Conservation (phyloP, 1,284 basidiomycete species). For the Puccinia hordei region DNA sequence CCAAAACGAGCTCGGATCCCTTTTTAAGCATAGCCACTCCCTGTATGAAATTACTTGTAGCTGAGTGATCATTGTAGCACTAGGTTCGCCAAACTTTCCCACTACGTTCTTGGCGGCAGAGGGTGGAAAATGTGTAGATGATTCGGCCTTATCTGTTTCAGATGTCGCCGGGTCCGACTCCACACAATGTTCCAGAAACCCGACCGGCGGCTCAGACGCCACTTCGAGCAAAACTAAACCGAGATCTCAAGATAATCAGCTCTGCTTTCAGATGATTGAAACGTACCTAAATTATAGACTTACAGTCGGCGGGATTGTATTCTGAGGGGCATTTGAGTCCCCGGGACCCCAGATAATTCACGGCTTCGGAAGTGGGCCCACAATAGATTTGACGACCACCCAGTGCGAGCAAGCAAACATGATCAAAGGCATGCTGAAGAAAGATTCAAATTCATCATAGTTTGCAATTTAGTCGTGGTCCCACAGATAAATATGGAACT, state of each 20-base stretch:
- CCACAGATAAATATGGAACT: not conserved
- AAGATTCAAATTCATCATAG: not conserved
- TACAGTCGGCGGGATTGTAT: conserved; percentile 84
- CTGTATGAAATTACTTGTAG: conserved; percentile 73
- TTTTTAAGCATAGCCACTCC: conserved; percentile 77
- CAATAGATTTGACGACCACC: conserved; percentile 74
- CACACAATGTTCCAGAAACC: not conserved
- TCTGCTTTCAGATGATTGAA: not conserved
- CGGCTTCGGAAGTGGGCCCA: conserved; percentile 71
- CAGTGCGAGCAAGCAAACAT: conserved; percentile 73
- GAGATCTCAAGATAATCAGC: not conserved
- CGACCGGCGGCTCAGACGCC: conserved; percentile 34
- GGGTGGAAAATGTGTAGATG: not conserved
- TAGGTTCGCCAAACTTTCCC: conserved; percentile 60
- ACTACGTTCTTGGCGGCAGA: not conserved
- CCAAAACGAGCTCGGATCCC: conserved; percentile 78
- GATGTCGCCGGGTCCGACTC: not conserved
- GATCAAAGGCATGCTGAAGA: conserved; percentile 71
- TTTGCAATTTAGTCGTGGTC: not conserved
- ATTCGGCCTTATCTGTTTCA: not conserved
- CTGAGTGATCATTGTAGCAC: conserved; percentile 81
- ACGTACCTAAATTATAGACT: conserved; percentile 7
- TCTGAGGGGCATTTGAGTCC: conserved; percentile 67
- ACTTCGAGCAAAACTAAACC: conserved; percentile 67
- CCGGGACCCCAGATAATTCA: conserved; percentile 67